Evolutionary conservation across 345 rosid genomes (phyloP).

Genomic region (Eucalyptus melliodora): DNA sequence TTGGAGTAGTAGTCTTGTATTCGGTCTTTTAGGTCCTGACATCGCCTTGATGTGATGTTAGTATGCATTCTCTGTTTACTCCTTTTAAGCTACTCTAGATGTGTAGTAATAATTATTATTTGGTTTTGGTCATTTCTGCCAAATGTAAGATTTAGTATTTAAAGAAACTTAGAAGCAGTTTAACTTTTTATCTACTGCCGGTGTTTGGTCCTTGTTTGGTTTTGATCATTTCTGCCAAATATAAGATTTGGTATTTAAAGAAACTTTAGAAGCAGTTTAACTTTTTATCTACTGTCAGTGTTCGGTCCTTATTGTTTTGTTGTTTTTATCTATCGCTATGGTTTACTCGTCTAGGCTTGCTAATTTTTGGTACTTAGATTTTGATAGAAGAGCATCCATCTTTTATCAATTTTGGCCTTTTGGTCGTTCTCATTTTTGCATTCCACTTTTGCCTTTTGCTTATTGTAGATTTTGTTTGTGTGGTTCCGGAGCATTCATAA

Average conservation of each 20-base stretch:
- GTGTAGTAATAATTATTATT: neutral
- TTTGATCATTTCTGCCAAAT: neutral
- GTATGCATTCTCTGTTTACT: neutral
- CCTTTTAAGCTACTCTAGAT: neutral
- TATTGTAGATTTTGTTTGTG: neutral
- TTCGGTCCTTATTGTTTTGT: neutral
- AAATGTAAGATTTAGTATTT: neutral
- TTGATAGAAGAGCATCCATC: neutral
- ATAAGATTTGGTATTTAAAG: neutral
- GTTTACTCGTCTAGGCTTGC: neutral
- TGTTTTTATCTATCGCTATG: neutral
- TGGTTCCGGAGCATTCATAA: neutral
- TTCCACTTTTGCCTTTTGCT: neutral
- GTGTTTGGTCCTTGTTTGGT: neutral
- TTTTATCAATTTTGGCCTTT: neutral
- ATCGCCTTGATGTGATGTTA: neutral
- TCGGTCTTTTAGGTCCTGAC: too few relatives aligned
- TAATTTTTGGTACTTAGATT: neutral
- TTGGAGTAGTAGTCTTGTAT: neutral
- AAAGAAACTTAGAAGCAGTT: neutral
- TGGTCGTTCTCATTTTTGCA: neutral
- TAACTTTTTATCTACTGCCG: neutral
- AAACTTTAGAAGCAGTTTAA: neutral
- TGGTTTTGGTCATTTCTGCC: neutral
- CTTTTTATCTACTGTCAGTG: neutral